Percentiles rank a stretch among this genome's conserved stretches.
Evolutionary conservation across 169 alveolate species (phyloP).

Genomic region (Toxoplasma gondii): DNA sequence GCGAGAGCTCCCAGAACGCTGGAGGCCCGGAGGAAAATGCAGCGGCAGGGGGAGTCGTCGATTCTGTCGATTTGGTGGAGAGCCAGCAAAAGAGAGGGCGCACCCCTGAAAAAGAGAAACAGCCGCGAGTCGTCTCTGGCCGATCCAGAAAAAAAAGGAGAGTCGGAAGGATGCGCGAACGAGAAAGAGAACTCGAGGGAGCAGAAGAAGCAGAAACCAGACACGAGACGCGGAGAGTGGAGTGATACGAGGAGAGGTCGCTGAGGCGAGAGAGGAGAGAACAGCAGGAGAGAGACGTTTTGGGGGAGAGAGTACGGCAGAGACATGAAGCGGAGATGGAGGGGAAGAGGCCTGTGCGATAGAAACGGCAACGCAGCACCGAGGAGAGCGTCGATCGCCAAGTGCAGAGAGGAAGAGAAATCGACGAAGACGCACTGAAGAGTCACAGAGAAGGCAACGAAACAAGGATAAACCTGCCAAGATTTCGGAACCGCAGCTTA

Average conservation of each 20-base stretch:
- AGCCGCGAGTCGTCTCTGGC: neutral
- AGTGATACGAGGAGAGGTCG: no score
- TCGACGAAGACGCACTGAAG: neutral
- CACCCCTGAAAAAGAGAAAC: neutral
- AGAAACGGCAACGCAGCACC: no score
- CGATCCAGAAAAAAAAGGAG: neutral
- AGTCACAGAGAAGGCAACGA: neutral
- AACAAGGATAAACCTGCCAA: no score
- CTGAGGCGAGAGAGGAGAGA: no score
- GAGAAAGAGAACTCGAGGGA: no score
- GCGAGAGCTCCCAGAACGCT: constrained; percentile 3
- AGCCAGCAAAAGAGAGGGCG: neutral
- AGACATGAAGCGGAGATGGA: no score
- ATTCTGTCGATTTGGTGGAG: neutral
- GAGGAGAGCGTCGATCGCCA: neutral
- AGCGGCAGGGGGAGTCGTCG: neutral
- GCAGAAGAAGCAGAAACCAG: no score
- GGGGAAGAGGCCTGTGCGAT: no score
- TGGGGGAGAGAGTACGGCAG: no score
- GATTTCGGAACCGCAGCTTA: neutral
- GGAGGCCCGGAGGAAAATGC: neutral
- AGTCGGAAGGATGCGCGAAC: no score
- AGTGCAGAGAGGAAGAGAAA: neutral
- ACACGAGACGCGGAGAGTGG: no score
- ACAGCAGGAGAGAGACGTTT: no score